These are phyloP conservation scores for Astrocystis sublimbata DNA, from an alignment of 495 filamentous ascomycete genomes.

Conservation along the genomic window DNA sequence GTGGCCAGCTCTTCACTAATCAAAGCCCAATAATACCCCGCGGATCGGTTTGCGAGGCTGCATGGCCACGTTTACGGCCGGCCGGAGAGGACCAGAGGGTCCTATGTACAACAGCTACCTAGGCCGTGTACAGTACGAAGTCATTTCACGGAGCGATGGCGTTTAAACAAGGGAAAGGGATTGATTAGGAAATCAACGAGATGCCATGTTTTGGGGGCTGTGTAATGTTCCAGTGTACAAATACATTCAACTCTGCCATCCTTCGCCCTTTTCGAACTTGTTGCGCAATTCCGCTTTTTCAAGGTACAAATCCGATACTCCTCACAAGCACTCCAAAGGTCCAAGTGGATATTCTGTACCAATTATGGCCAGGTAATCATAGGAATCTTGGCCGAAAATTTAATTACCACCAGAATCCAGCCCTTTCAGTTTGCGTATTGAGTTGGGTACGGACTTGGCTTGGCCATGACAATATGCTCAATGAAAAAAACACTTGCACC, in stretches of 20 bases:
- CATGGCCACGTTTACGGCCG: no score
- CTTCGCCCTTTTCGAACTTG: not conserved
- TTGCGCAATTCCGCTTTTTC: not conserved
- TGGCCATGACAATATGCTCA: no score
- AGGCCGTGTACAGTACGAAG: constrained; percentile 26
- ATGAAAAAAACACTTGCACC: not conserved
- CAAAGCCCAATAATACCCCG: no score
- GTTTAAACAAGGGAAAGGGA: constrained; percentile 22
- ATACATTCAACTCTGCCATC: constrained; percentile 15
- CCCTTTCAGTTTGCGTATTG: no score
- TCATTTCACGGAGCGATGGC: constrained; percentile 36
- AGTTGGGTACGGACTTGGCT: no score
- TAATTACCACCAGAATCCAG: no score
- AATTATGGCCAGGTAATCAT: no score
- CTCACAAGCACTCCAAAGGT: not conserved
- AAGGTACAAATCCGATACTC: no score
- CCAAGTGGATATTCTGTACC: no score
- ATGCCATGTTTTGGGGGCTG: not conserved
- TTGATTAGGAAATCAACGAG: constrained; percentile 21
- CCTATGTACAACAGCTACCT: constrained; percentile 3
- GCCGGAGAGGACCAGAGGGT: not conserved
- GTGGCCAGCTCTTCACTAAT: no score
- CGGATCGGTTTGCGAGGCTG: no score
- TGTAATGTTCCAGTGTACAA: constrained; percentile 5
- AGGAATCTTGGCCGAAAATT: no score